Conservation (phyloP, 306 rosid genomes). For the Acacia crassicarpa region DNA sequence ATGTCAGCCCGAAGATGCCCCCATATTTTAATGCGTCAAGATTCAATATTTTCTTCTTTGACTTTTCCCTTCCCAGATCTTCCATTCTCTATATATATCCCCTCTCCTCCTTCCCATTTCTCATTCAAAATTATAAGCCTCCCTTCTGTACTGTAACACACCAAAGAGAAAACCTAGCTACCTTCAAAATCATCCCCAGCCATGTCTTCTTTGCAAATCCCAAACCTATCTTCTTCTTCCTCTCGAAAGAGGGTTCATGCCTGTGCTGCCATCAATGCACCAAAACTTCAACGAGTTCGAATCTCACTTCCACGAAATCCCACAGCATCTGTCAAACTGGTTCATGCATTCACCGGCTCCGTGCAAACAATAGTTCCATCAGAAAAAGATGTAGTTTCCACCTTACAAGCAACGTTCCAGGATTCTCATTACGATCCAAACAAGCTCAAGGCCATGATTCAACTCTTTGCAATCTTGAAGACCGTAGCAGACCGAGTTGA, state of each 20-base stretch:
- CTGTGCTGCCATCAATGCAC: constrained; percentile 42
- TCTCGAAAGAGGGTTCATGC: constrained; percentile 36
- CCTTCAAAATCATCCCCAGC: neutral
- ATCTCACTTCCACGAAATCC: constrained; percentile 28
- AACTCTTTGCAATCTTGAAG: constrained; percentile 54
- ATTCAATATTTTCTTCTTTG: neutral
- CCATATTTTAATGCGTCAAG: neutral
- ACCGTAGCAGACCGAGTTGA: constrained; percentile 54
- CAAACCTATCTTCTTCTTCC: constrained; percentile 26
- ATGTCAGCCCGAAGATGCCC: neutral
- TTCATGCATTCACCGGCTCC: constrained; percentile 23
- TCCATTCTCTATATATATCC: neutral
- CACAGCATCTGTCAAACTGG: neutral
- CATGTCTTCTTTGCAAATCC: constrained; percentile 33
- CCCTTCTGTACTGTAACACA: neutral
- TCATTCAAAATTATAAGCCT: neutral
- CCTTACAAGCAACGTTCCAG: neutral
- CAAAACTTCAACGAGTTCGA: constrained; percentile 33
- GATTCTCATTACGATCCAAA: neutral
- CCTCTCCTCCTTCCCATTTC: neutral
- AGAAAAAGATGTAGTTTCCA: neutral
- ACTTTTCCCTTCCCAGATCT: neutral
- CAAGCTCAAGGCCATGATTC: constrained; percentile 3
- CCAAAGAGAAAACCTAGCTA: neutral
- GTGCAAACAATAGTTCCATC: neutral